phyloP scores from a whole-genome alignment of 257 asterid species.

The Solanum dulcamara region DNA sequence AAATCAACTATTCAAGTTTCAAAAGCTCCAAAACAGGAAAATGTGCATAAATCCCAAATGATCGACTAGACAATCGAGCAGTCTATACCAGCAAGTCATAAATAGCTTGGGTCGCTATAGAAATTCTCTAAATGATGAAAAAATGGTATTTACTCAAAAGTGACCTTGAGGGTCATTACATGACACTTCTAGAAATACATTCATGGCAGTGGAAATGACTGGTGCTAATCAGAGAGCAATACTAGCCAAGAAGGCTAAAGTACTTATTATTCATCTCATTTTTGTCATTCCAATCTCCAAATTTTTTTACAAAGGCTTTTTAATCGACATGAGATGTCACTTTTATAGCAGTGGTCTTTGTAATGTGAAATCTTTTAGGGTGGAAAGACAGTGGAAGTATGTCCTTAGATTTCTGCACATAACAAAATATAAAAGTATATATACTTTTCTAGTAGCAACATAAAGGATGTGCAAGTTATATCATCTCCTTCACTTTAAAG shows the following conservation, averaged over 20 bases:
- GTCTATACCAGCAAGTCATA: no score
- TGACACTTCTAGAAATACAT: neutral
- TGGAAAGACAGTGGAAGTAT: neutral
- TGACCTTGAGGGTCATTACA: no score
- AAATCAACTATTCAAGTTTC: no score
- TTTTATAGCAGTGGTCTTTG: neutral
- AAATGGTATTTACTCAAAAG: no score
- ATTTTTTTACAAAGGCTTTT: neutral
- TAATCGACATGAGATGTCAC: no score
- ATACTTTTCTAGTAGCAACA: neutral
- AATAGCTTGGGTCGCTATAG: no score
- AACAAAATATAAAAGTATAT: neutral
- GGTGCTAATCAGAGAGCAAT: neutral
- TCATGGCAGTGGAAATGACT: neutral
- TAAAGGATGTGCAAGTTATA: constrained; percentile 8
- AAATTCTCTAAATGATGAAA: no score
- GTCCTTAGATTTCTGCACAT: no score
- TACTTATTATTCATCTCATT: neutral
- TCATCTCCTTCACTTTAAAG: neutral
- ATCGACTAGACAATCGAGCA: no score
- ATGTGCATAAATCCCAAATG: no score
- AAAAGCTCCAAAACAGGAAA: no score
- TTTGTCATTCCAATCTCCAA: neutral
- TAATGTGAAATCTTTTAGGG: neutral
- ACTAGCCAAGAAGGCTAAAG: neutral